Percentiles rank a stretch among this genome's conserved stretches.
phyloP scores from a whole-genome alignment of 768 basidiomycete species.

The Artomyces pyxidatus region DNA sequence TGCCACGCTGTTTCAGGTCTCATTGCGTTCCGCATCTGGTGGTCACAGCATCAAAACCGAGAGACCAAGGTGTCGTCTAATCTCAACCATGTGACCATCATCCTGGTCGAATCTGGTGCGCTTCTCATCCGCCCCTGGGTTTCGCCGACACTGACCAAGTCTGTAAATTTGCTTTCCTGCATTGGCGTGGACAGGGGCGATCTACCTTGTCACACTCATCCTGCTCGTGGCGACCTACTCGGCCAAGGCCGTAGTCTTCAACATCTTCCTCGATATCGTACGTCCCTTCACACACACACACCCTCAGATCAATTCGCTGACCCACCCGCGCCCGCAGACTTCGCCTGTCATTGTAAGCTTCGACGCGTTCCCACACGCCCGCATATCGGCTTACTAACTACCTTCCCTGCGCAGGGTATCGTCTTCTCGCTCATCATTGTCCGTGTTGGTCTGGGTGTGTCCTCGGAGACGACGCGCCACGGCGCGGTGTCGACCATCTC shows the following conservation, averaged over 20 bases:
- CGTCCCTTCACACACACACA: constrained; percentile 1
- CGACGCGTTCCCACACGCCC: background rate
- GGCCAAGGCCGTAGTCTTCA: constrained; percentile 5
- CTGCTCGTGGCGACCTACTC: constrained; percentile 4
- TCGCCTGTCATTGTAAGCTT: constrained; percentile 13
- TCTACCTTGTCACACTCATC: constrained; percentile 5
- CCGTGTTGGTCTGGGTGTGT: constrained; percentile 10
- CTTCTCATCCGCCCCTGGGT: background rate
- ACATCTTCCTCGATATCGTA: constrained; percentile 13
- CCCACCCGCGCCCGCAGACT: background rate
- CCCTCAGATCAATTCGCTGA: too few species aligned
- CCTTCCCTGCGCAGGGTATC: constrained; percentile 5
- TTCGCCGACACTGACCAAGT: background rate
- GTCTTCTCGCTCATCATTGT: constrained; percentile 16
- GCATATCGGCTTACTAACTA: background rate
- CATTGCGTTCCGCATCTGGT: constrained; percentile 13
- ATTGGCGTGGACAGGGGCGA: constrained; percentile 2
- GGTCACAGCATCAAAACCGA: constrained; percentile 8
- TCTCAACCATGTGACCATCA: constrained; percentile 7
- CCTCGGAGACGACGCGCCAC: constrained; percentile 6
- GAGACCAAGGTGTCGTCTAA: constrained; percentile 13
- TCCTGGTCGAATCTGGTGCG: constrained; percentile 13
- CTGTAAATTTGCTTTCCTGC: background rate
- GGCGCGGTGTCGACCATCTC: constrained; percentile 2
- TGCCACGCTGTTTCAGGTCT: constrained; percentile 1